Evolutionary conservation across 768 basidiomycete genomes (phyloP).

Genomic region (Suillus plorans): DNA sequence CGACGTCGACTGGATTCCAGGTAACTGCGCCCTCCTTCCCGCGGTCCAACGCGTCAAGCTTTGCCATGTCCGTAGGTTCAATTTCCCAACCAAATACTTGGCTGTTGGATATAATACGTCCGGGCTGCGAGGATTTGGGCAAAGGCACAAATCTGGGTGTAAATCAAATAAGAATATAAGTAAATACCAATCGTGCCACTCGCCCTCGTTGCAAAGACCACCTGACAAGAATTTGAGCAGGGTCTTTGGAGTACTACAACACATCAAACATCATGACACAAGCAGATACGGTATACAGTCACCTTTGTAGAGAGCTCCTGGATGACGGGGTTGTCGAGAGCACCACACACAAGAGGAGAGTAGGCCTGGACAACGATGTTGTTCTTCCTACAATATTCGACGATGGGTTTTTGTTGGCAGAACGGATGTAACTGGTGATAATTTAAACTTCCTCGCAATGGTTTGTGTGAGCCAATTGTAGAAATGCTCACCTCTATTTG

Average conservation of each 20-base stretch:
- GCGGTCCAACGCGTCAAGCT: constrained; percentile 43
- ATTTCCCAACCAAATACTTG: constrained; percentile 49
- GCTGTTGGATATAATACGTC: constrained; percentile 43
- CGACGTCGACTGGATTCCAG: constrained; percentile 47
- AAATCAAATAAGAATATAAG: constrained; percentile 2
- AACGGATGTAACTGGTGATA: constrained; percentile 27
- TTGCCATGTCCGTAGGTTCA: constrained; percentile 40
- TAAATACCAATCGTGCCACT: constrained; percentile 17
- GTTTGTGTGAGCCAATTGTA: not conserved
- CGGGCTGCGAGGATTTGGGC: constrained; percentile 46
- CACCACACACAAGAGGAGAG: constrained; percentile 31
- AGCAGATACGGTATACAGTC: not conserved
- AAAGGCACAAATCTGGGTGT: constrained; percentile 42
- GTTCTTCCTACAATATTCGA: constrained; percentile 35
- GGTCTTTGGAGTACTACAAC: constrained; percentile 50
- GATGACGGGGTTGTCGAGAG: constrained; percentile 51
- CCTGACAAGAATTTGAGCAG: constrained; percentile 77
- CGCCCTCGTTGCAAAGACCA: constrained; percentile 84
- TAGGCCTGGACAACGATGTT: constrained; percentile 42
- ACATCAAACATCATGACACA: not conserved
- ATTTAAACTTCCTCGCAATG: not conserved
- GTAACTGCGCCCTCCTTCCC: constrained; percentile 44
- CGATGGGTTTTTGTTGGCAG: constrained; percentile 37
- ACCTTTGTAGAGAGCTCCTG: constrained; percentile 55
- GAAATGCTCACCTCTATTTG: constrained; percentile 61